These are phyloP conservation scores for Nakaseomyces sp. DNA, from an alignment of 1,139 yeast species.

Conservation along the genomic window DNA sequence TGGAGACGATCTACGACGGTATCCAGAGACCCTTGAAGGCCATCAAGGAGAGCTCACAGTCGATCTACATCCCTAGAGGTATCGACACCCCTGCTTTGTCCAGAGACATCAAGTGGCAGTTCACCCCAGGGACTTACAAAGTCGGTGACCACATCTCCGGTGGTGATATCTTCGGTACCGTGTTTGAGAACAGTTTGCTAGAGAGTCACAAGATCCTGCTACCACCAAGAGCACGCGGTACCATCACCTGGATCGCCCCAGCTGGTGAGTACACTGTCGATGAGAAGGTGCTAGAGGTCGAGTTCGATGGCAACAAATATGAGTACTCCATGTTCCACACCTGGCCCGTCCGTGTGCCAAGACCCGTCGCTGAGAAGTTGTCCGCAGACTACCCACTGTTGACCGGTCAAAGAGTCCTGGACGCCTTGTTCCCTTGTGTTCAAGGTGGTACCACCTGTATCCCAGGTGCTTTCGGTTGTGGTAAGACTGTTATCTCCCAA, in stretches of 20 bases:
- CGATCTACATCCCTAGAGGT: constrained; percentile 98
- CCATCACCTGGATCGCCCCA: constrained; percentile 79
- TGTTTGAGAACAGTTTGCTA: constrained; percentile 85
- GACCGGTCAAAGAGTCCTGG: constrained; percentile 98
- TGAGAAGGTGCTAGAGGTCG: constrained; percentile 84
- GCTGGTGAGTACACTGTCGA: constrained; percentile 87
- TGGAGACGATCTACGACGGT: constrained; percentile 99
- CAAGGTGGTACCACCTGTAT: constrained; percentile 99
- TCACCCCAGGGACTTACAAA: constrained; percentile 66
- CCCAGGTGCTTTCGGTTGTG: constrained; percentile 99
- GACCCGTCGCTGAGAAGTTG: constrained; percentile 92
- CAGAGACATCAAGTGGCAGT: constrained; percentile 76
- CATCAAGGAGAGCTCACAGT: constrained; percentile 74
- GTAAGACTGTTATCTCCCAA: constrained; percentile 97
- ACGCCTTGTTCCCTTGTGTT: constrained; percentile 95
- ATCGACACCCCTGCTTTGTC: constrained; percentile 89
- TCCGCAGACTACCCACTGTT: constrained; percentile 90
- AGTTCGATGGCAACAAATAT: constrained; percentile 79
- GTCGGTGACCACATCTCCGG: constrained; percentile 98
- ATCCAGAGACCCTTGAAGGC: constrained; percentile 97
- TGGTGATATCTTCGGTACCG: constrained; percentile 93
- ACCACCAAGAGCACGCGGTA: constrained; percentile 99
- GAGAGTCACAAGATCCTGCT: constrained; percentile 87
- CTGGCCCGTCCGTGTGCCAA: constrained; percentile 99
- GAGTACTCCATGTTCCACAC: constrained; percentile 92